Percentiles rank a stretch among this genome's conserved stretches.
Conservation (phyloP, 805 yeast genomes). For the Zygoascus flipseniorum region DNA sequence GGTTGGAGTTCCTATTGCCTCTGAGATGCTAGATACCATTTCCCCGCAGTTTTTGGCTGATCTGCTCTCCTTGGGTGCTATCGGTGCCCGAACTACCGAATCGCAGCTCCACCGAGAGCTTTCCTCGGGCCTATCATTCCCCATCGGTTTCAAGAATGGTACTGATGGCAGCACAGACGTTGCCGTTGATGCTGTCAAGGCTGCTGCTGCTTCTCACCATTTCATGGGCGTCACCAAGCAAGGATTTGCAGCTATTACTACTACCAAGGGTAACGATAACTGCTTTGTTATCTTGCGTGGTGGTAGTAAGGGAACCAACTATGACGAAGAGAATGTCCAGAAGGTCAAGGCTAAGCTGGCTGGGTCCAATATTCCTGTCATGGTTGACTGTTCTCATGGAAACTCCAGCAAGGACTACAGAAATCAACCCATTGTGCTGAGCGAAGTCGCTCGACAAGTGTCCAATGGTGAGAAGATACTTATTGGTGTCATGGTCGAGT, state of each 20-base stretch:
- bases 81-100: constrained; percentile 98
- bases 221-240: constrained; percentile 96
- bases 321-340: constrained; percentile 69
- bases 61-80: constrained; percentile 88
- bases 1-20: constrained; percentile 82
- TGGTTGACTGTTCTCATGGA: constrained; percentile 98
- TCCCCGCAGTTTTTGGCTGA: constrained; percentile 94
- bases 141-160: constrained; percentile 97
- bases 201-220: constrained; percentile 89
- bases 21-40: constrained; percentile 97
- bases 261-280: constrained; percentile 91
- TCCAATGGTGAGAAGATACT: constrained; percentile 69
- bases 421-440: constrained; percentile 91
- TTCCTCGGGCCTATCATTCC: constrained; percentile 97
- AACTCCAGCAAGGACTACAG: constrained; percentile 89
- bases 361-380: constrained; percentile 42
- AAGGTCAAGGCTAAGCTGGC: constrained; percentile 62
- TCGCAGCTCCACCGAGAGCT: constrained; percentile 96
- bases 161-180: constrained; percentile 92
- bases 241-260: constrained; percentile 93
- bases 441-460: constrained; percentile 73
- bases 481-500: constrained; percentile 94
- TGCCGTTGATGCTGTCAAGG: constrained; percentile 88
- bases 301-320: constrained; percentile 90
- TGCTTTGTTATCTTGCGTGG: constrained; percentile 95